Conservation (phyloP, 176 grass and related monocot genomes). For the Themeda triandra region DNA sequence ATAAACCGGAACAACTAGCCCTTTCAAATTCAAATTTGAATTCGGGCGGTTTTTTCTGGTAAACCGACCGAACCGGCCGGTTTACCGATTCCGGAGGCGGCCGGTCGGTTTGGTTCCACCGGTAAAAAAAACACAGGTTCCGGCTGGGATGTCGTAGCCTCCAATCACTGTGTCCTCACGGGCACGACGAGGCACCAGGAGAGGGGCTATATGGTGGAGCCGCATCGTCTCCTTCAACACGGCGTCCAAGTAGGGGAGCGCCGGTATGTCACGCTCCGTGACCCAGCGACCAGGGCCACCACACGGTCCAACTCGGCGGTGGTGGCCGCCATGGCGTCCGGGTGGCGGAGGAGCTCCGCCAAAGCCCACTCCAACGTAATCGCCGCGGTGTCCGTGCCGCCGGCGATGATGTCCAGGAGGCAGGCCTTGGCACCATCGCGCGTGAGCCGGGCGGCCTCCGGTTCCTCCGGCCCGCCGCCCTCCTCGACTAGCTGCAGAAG, state of each 20-base stretch:
- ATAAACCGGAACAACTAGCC: too few species aligned
- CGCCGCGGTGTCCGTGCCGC: slow-evolving; percentile 42
- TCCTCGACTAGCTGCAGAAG: not conserved
- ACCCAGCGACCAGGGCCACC: slow-evolving; percentile 32
- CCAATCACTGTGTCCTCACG: slow-evolving; percentile 16
- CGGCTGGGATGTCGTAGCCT: slow-evolving; percentile 46
- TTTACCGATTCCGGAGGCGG: too few species aligned
- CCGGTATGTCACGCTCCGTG: not conserved
- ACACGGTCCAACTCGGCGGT: slow-evolving; percentile 47
- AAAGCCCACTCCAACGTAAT: slow-evolving; percentile 58
- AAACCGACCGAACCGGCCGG: too few species aligned
- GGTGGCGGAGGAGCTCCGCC: slow-evolving; percentile 44
- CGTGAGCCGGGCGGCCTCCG: not conserved
- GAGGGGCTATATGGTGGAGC: slow-evolving; percentile 43
- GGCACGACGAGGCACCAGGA: slow-evolving; percentile 1
- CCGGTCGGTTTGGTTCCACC: too few species aligned
- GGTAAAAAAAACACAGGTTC: too few species aligned
- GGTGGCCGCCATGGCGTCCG: slow-evolving; percentile 18
- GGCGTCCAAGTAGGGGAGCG: not conserved
- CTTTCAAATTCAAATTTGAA: too few species aligned
- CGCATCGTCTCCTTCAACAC: not conserved
- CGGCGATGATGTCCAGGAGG: slow-evolving; percentile 5
- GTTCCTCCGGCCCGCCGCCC: not conserved
- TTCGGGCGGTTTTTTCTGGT: too few species aligned
- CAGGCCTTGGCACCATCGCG: not conserved